phyloP scores from a whole-genome alignment of 1,139 yeast genomes.

The Eremothecium sinecaudum region DNA sequence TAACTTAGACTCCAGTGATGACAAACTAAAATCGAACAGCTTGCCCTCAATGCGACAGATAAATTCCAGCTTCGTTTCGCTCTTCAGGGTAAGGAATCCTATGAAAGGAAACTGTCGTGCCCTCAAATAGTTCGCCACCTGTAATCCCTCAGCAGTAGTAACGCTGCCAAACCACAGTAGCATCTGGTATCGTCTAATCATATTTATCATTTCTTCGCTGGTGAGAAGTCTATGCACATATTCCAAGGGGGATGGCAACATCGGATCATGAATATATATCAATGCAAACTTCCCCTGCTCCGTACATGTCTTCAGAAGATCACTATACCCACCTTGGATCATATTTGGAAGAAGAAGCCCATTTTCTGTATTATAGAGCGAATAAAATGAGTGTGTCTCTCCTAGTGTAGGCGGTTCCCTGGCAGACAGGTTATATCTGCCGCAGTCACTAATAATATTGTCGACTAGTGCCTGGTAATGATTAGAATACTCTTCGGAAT shows the following conservation, averaged over 20 bases:
- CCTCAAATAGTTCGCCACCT: slow-evolving; percentile 66
- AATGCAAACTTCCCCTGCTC: slow-evolving; percentile 43
- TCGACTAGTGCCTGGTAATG: slow-evolving; percentile 17
- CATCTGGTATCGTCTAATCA: slow-evolving; percentile 42
- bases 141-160: slow-evolving; percentile 65
- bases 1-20: slow-evolving; percentile 35
- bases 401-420: not conserved
- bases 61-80: slow-evolving; percentile 47
- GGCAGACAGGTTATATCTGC: not conserved
- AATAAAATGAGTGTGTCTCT: slow-evolving; percentile 15
- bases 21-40: slow-evolving; percentile 21
- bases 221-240: slow-evolving; percentile 52
- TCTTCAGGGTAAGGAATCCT: slow-evolving; percentile 56
- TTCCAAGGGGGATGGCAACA: slow-evolving; percentile 51
- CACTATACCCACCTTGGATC: slow-evolving; percentile 23
- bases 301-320: slow-evolving; percentile 19
- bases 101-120: slow-evolving; percentile 74
- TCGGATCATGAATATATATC: slow-evolving; percentile 64
- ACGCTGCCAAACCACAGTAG: slow-evolving; percentile 87
- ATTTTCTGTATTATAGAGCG: slow-evolving; percentile 20
- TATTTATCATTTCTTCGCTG: slow-evolving; percentile 42
- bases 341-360: slow-evolving; percentile 15
- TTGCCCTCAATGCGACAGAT: slow-evolving; percentile 63
- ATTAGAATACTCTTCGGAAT: slow-evolving; percentile 12
- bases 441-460: slow-evolving; percentile 10